Base-by-base conservation (phyloP, 345 rosid genomes). In the Pistacia integerrima region DNA sequence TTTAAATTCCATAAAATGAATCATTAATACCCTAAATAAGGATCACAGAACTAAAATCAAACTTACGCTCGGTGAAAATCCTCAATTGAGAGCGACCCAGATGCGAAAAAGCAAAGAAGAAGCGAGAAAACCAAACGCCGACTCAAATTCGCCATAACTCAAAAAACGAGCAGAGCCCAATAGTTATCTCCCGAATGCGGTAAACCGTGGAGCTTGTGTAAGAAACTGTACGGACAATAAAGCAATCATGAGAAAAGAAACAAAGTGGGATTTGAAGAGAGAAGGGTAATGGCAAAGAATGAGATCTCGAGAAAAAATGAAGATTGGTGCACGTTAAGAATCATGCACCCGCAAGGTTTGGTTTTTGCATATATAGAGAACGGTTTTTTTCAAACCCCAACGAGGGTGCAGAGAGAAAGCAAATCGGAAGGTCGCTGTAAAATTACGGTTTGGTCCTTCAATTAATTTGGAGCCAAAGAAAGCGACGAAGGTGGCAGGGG, bases 11-110 rank as follows among this genome's bases (percentile, higher is more conserved):
- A 11, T 22, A 65, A 70, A 18, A 17, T 74, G 48, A 5, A 30
- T n/a, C 11, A 18, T 25, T 6, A 57, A 72, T 20, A n/a, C 70
- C 10, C 12, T 49, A 54, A 58, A 41, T 17, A 11, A 64, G 18
- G 18, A 58, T 38, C 56, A 38, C 12, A 44, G 44, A 10, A 57
- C n/a, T 4, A 22, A 38, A 72, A 38, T 65, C 54, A 62, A 62
- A 90, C 97, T 90, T 86, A 93, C 98, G 99, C 90, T 70, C 86
- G 97, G 80, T 83, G 92, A 78, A 90, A 83, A 74, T 82, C 76
- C 57, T 89, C 93, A 67, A 89, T 83, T 44, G 93, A 76, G 77
- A 85, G 72, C 69, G 92, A 89, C 72, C 86, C 87, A 70, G 87
- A 83, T 63, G 84, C 81, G 73, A 86, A 78, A 77, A 90, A 67